These are phyloP conservation scores for Adiantum capillusveneris DNA, from an alignment of 75 land plant genomes.

Conservation along the genomic window DNA sequence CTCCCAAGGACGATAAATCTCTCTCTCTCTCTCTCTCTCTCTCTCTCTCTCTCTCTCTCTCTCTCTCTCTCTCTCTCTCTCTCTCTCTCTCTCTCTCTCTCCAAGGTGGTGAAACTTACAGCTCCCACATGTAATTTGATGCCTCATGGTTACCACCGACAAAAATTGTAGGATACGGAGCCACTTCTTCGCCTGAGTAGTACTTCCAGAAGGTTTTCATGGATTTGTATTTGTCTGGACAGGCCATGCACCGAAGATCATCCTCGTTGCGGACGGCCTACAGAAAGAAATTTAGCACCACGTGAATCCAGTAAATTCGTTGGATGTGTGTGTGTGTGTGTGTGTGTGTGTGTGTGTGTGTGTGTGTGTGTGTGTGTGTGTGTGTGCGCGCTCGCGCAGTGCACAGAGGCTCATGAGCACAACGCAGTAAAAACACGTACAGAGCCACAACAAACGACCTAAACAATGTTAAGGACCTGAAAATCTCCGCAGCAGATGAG, in stretches of 20 bases:
- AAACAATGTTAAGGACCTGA: constrained; percentile 42
- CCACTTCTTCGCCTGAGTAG: constrained; percentile 70
- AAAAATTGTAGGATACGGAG: constrained; percentile 84
- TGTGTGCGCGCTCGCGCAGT: too few relatives aligned
- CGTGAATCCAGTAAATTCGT: too few relatives aligned
- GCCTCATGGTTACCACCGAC: constrained; percentile 98
- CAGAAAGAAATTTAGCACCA: not conserved
- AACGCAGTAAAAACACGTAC: too few relatives aligned
- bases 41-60: too few relatives aligned
- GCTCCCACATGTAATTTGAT: constrained; percentile 93
- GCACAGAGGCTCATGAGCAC: too few relatives aligned
- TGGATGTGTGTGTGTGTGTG: too few relatives aligned
- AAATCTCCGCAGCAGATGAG: constrained; percentile 96
- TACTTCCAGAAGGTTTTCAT: constrained; percentile 96
- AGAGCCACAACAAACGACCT: not conserved
- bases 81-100: too few relatives aligned
- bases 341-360: too few relatives aligned
- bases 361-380: too few relatives aligned
- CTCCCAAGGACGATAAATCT: too few relatives aligned
- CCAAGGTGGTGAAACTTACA: constrained; percentile 49
- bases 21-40: too few relatives aligned
- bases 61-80: too few relatives aligned
- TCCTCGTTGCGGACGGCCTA: constrained; percentile 86
- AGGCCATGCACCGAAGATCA: constrained; percentile 67
- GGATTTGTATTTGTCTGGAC: constrained; percentile 49